Base-by-base conservation (phyloP, 2,329 filamentous ascomycete genomes). In the Alternaria triticimaculans region DNA sequence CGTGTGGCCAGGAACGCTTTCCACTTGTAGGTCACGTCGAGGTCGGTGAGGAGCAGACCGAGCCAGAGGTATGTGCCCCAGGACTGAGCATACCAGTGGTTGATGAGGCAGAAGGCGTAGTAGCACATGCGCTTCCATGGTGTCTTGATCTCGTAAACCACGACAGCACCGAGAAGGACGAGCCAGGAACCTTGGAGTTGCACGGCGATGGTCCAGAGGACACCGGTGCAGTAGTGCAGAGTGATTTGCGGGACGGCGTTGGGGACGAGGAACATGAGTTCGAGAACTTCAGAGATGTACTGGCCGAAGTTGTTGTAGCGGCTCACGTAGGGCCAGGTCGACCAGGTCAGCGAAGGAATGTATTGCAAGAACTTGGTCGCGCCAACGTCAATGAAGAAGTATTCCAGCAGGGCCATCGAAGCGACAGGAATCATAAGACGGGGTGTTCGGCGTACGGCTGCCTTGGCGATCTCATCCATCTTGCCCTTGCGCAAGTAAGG, bases 151-250 rank as follows among this genome's bases (percentile, higher is more conserved):
- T 84, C 82, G 41, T 77, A 78, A 30, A 85, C 76, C 21, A 85
- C 73, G 26, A 85, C 77, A 6, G 78, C 76, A 21, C 77, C 82
- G 10, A 82, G 70, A 3, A 85, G 70, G 3, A 81, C 78, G n/a
- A 81, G 73, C 79, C 83, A 85, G 3, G 82, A 78, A 41, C 81
- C 82, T 67, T 85, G 83, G 1, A 85, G 75, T 65, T 84, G 82
- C 0, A 85, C 82, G 0, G 83, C 82, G 30, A 85, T 84, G 4
- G 83, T 84, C 83, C 83, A 85, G 2, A 85, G 76, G 6, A 85
- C 83, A 71, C 83, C 83, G 0, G 83, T 84, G 62, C 83, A 84
- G 72, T 83, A 85, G 66, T 85, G 81, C 69, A 79, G 80, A 9
- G 82, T 84, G 51, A 85, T 81, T 55, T 83, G 80, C 0, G 83